Conservation (phyloP, 257 asterid species). For the Prunella vulgaris region DNA sequence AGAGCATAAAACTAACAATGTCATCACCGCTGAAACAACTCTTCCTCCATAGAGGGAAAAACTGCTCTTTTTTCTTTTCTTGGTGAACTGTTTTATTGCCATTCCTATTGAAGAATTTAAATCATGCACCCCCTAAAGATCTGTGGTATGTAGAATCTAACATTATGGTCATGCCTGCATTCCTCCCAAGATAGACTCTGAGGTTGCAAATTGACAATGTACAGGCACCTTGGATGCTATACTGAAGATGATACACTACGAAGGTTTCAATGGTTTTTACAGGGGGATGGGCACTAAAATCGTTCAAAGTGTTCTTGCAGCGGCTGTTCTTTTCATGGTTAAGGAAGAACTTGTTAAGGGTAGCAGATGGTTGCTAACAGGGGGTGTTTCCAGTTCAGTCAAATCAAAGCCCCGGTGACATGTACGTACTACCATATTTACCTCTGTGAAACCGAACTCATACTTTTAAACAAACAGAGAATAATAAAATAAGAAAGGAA, state of each 20-base stretch:
- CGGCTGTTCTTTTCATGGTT: conserved; percentile 93
- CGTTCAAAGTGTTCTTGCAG: conserved; percentile 93
- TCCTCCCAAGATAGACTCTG: background rate
- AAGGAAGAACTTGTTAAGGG: conserved; percentile 93
- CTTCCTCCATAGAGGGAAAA: no score
- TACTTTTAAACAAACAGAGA: background rate
- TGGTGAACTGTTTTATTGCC: no score
- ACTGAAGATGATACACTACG: conserved; percentile 74
- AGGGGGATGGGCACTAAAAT: conserved; percentile 94
- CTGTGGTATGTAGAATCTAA: background rate
- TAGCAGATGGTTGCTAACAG: conserved; percentile 71
- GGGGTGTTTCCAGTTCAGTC: conserved; percentile 20
- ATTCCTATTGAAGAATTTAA: no score
- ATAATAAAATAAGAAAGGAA: background rate
- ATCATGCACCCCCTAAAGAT: no score
- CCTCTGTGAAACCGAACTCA: background rate
- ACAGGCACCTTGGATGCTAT: conserved; percentile 90
- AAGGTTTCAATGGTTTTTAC: conserved; percentile 80
- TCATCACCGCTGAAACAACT: no score
- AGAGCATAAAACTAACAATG: no score
- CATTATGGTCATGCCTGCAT: background rate
- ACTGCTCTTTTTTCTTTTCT: no score
- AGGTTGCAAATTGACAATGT: background rate
- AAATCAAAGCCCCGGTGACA: conserved; percentile 30
- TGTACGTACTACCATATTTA: background rate